These are phyloP conservation scores for Chalaropsis thielavioides DNA, from an alignment of 2,329 filamentous ascomycete genomes.

Conservation along the genomic window DNA sequence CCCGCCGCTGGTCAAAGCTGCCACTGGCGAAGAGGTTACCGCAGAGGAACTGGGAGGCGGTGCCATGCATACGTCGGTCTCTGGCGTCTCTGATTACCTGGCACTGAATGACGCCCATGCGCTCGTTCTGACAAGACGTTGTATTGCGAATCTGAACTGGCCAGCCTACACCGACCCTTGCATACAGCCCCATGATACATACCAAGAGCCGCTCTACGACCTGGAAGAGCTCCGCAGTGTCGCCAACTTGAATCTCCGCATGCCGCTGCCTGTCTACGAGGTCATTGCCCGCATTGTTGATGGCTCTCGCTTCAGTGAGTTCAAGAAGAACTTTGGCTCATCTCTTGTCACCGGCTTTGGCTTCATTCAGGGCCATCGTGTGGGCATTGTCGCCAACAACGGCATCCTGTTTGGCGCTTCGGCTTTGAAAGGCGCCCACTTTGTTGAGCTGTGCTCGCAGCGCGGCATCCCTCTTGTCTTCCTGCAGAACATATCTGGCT, in stretches of 20 bases:
- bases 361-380: constrained; percentile 72
- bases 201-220: constrained; percentile 66
- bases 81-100: constrained; percentile 87
- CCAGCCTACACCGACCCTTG: constrained; percentile 28
- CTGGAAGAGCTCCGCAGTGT: constrained; percentile 73
- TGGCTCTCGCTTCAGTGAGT: constrained; percentile 78
- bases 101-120: constrained; percentile 91
- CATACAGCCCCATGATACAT: constrained; percentile 23
- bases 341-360: constrained; percentile 90
- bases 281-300: constrained; percentile 89
- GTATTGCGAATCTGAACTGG: constrained; percentile 82
- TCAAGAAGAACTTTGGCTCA: constrained; percentile 80
- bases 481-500: constrained; percentile 91
- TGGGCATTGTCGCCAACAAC: constrained; percentile 91
- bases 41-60: constrained; percentile 87
- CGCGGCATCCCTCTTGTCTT: constrained; percentile 82
- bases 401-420: constrained; percentile 86
- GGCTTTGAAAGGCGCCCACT: constrained; percentile 87
- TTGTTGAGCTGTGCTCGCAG: constrained; percentile 87
- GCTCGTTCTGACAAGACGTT: constrained; percentile 68
- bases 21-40: constrained; percentile 81
- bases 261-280: constrained; percentile 73
- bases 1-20: constrained; percentile 86
- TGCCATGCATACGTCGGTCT: constrained; percentile 75
- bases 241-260: constrained; percentile 76